Evolutionary conservation across 257 asterid genomes (phyloP).

Genomic region (Mentha longifolia): DNA sequence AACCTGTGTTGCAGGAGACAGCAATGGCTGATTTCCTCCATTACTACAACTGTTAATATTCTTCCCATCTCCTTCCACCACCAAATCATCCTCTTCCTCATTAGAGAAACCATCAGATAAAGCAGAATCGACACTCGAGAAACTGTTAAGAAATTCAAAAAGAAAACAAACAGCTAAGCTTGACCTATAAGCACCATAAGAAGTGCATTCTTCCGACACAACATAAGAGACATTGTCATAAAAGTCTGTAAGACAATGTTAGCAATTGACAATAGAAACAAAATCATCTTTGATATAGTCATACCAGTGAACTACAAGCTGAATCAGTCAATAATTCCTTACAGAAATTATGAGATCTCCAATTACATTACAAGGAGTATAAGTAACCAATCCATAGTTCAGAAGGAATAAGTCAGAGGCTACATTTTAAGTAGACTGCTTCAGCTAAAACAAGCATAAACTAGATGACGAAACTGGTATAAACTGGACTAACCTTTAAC

Average conservation of each 20-base stretch:
- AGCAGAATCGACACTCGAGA: background rate
- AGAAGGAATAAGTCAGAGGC: conserved; percentile 22
- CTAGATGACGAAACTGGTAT: conserved; percentile 13
- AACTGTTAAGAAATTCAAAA: conserved; percentile 26
- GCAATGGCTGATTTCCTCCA: conserved; percentile 14
- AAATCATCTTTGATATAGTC: conserved; percentile 3
- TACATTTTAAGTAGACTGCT: conserved; percentile 26
- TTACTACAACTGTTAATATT: too few relatives aligned
- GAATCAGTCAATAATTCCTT: conserved; percentile 10
- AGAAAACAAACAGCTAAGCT: conserved; percentile 31
- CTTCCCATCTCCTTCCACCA: conserved; percentile 5
- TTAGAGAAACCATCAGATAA: conserved; percentile 2
- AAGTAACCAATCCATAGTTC: conserved; percentile 20
- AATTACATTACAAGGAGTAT: conserved; percentile 17
- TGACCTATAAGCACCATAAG: conserved; percentile 26
- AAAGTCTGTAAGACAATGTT: conserved; percentile 28
- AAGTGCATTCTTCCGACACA: conserved; percentile 41
- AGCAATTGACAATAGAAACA: conserved; percentile 23
- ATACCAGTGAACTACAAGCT: conserved; percentile 23
- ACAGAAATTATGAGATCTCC: conserved; percentile 21
- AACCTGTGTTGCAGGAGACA: conserved; percentile 27
- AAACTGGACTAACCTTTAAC: conserved; percentile 67
- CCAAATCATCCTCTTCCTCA: background rate
- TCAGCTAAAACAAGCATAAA: conserved; percentile 32
- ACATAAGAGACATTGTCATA: conserved; percentile 51